Percentiles rank a stretch among this genome's conserved stretches.
These are phyloP conservation scores for Syncephalastrum sp. DNA, from an alignment of 371 early-diverging fungal species.

Conservation along the genomic window DNA sequence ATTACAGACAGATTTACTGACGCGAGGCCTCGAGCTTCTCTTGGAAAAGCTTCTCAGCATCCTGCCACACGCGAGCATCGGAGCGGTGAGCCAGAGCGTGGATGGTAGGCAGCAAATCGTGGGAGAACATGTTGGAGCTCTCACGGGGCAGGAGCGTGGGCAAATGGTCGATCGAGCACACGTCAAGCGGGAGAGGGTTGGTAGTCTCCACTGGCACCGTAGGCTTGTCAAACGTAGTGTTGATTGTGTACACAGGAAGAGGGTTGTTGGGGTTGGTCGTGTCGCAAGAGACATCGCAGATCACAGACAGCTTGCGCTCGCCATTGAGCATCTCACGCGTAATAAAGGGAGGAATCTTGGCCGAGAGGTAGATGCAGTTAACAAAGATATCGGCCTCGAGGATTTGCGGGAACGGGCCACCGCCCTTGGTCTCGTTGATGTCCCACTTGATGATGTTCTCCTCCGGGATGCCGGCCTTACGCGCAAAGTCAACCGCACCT, in stretches of 20 bases:
- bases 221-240: slow-evolving; percentile 93
- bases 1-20: slow-evolving; percentile 4
- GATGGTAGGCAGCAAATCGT: slow-evolving; percentile 85
- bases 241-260: slow-evolving; percentile 87
- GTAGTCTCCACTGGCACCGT: slow-evolving; percentile 65
- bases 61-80: slow-evolving; percentile 79
- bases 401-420: slow-evolving; percentile 94
- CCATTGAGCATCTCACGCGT: slow-evolving; percentile 75
- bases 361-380: slow-evolving; percentile 96
- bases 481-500: slow-evolving; percentile 87
- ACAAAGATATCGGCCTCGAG: slow-evolving; percentile 86
- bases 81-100: slow-evolving; percentile 62
- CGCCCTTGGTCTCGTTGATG: slow-evolving; percentile 88
- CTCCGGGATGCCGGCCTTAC: slow-evolving; percentile 84
- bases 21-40: slow-evolving; percentile 65
- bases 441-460: slow-evolving; percentile 94
- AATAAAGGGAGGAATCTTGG: slow-evolving; percentile 93
- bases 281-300: slow-evolving; percentile 96
- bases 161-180: slow-evolving; percentile 95
- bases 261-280: slow-evolving; percentile 97
- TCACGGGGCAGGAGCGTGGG: slow-evolving; percentile 95
- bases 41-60: slow-evolving; percentile 81
- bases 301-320: slow-evolving; percentile 72
- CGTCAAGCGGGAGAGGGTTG: slow-evolving; percentile 73
- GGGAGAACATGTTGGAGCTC: slow-evolving; percentile 82